Evolutionary conservation across 192 early-diverging fungal genomes (phyloP), one percentile per base, ranked within the genome.

Genomic region (Podila verticillata): DNA sequence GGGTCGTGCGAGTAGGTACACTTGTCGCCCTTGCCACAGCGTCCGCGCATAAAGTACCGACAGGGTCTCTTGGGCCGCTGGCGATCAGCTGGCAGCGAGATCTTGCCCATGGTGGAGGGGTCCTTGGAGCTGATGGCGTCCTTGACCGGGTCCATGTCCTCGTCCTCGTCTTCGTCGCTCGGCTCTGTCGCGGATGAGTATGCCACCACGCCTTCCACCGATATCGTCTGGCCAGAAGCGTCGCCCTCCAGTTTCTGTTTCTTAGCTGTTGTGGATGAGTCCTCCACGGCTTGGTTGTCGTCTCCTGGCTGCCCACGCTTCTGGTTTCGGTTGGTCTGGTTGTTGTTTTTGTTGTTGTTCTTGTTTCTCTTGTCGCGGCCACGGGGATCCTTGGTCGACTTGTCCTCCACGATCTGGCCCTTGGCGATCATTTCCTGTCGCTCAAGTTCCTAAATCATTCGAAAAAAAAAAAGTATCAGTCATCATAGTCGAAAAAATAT

Each of bases 121-220:
- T 88, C 83, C 51, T 88, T 88, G 32, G 87, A 88, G 0, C 78
- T 70, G 19, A 86, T 49, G 9, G 87, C 84, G 54, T 88, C 87
- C 48, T 61, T 72, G n/a, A 82, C 74, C n/a, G 81, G 83, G 56
- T 86, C 83, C 81, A 86, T 83, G 0, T 54, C 20, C 19, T 82
- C 82, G 39, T 88, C 74, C 3, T 67, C 84, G 22, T 74, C 68
- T 1, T 81, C 66, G 1, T 68, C 63, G n/a, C 32, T 39, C 5
- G 62, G 49, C 19, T 32, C 66, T 5, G 65, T 61, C 7, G 48
- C 48, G 12, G 60, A 31, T 32, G 26, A 12, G 39, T 57, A 57
- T 29, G 60, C 47, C 4, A 71, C 51, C 7, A 57, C 51, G 4
- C 51, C 51, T 3, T 54, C 51, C 44, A 47, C 44, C 6, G 51